Conservation (phyloP, 2,329 filamentous ascomycete genomes). For the Botryotinia calthae region DNA sequence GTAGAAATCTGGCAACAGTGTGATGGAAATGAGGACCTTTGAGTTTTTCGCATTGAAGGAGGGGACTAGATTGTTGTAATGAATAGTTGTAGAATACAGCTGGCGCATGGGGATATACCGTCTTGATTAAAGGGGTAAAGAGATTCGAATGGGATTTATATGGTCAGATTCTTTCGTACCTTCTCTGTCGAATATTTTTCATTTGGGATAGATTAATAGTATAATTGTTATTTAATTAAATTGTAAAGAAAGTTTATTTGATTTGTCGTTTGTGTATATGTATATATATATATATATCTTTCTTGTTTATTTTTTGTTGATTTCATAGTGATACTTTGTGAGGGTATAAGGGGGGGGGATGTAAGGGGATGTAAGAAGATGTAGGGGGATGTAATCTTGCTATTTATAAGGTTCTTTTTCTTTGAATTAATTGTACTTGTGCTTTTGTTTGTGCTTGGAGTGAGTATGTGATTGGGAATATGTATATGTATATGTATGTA, state of each 20-base stretch:
- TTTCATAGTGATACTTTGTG: too few relatives aligned
- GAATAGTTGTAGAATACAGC: neutral
- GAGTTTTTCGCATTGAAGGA: neutral
- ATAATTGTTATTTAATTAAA: neutral
- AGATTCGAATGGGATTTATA: neutral
- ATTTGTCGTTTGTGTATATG: too few relatives aligned
- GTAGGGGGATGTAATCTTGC: too few relatives aligned
- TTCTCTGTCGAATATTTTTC: neutral
- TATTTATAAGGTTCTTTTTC: too few relatives aligned
- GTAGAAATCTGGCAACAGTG: conserved; percentile 72
- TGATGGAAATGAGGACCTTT: conserved; percentile 51
- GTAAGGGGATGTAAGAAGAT: too few relatives aligned
- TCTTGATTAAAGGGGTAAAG: neutral
- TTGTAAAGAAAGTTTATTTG: neutral
- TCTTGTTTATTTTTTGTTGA: too few relatives aligned
- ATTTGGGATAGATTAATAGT: neutral
- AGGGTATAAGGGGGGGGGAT: too few relatives aligned
- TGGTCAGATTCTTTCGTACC: neutral
- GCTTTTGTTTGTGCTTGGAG: too few relatives aligned
- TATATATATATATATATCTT: too few relatives aligned
- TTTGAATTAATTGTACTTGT: too few relatives aligned
- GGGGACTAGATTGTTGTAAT: neutral
- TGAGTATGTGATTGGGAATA: too few relatives aligned
- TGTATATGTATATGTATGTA: too few relatives aligned
- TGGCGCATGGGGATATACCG: neutral